These are phyloP conservation scores for Multifurca ochricompacta DNA, from an alignment of 768 basidiomycete species.

Conservation along the genomic window DNA sequence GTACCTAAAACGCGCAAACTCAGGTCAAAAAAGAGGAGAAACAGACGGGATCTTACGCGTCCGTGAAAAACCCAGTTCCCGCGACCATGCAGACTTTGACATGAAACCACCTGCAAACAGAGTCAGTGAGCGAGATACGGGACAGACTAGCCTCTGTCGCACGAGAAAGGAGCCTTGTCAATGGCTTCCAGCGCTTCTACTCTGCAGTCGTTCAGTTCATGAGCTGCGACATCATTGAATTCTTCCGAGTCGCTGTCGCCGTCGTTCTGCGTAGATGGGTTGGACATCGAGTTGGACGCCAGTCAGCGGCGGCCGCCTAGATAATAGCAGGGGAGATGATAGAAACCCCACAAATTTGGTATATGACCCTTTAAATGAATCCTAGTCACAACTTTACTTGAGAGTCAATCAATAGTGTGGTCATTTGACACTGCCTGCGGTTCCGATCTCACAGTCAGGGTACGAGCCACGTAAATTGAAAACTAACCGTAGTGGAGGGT, in stretches of 20 bases:
- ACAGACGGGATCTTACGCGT: constrained; percentile 42
- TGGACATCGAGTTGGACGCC: background rate
- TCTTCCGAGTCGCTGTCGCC: background rate
- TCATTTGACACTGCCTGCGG: no score
- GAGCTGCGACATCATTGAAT: background rate
- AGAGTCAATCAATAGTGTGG: no score
- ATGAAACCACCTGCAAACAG: constrained; percentile 37
- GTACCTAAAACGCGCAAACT: constrained; percentile 37
- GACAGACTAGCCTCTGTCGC: constrained; percentile 25
- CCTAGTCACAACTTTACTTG: no score
- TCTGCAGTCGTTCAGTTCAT: constrained; percentile 56
- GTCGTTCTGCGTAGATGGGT: background rate
- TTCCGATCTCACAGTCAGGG: no score
- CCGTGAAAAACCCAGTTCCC: constrained; percentile 89
- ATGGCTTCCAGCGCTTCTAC: constrained; percentile 77
- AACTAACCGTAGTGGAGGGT: no score
- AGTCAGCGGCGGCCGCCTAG: no score
- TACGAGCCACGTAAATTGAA: no score
- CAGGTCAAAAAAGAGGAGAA: background rate
- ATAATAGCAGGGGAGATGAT: no score
- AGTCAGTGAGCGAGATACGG: background rate
- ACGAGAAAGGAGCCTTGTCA: constrained; percentile 83
- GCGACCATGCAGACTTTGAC: constrained; percentile 40
- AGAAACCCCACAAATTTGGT: no score
- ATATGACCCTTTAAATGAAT: no score